phyloP scores from a whole-genome alignment of 106 monocot species.

The Acorus calamus region DNA sequence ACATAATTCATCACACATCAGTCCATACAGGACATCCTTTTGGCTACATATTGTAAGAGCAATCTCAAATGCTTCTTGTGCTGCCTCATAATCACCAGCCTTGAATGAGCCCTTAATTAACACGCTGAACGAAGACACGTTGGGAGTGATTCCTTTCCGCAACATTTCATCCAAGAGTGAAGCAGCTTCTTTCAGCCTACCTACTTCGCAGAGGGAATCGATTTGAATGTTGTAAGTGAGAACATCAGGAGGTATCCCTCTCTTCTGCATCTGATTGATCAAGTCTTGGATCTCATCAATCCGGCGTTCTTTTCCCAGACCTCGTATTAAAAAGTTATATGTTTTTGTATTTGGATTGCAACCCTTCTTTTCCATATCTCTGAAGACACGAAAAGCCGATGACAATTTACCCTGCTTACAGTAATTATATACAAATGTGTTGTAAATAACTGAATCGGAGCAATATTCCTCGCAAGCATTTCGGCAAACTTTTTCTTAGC shows the following conservation, averaged over 20 bases:
- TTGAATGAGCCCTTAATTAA: conserved; percentile 63
- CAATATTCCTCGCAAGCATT: conserved; percentile 54
- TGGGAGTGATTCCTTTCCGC: conserved; percentile 39
- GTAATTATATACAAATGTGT: conserved; percentile 63
- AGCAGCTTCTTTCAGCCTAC: conserved; percentile 45
- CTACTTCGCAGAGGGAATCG: conserved; percentile 44
- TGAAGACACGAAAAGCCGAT: conserved; percentile 69
- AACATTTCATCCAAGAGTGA: conserved; percentile 67
- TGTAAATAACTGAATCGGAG: conserved; percentile 61
- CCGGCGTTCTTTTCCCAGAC: conserved; percentile 42
- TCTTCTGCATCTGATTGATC: conserved; percentile 67
- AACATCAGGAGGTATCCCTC: conserved; percentile 45
- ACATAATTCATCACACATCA: conserved; percentile 62
- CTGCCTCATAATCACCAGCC: conserved; percentile 46
- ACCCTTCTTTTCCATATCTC: conserved; percentile 84
- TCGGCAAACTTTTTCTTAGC: conserved; percentile 75
- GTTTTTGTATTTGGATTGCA: conserved; percentile 52
- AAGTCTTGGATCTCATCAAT: conserved; percentile 42
- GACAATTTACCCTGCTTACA: conserved; percentile 72
- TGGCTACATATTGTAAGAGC: conserved; percentile 47
- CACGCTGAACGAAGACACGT: conserved; percentile 59
- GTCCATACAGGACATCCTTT: conserved; percentile 53
- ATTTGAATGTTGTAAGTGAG: conserved; percentile 67
- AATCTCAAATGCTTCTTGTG: conserved; percentile 37
- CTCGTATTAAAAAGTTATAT: conserved; percentile 78